Evolutionary conservation across 2,329 filamentous ascomycete species (phyloP).

Genomic region (Fusarium pseudograminearum): DNA sequence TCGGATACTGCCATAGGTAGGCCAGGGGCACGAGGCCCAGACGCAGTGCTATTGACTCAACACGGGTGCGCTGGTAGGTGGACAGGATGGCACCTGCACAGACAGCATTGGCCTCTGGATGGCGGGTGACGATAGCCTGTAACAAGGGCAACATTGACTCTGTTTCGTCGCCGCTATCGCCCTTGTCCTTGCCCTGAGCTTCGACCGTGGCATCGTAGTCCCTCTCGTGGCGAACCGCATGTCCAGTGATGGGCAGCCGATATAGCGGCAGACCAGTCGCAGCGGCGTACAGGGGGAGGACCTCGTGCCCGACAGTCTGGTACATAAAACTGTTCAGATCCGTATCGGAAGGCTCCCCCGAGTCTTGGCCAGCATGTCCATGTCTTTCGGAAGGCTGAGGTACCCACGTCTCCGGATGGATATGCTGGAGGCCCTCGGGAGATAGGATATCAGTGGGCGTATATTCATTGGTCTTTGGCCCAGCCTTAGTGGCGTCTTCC

Average conservation of each 20-base stretch:
- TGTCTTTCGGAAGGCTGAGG: conserved; percentile 17
- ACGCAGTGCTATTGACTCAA: conserved; percentile 89
- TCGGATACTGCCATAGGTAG: conserved; percentile 92
- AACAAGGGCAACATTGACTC: conserved; percentile 87
- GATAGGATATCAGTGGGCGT: conserved; percentile 16
- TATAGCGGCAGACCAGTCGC: conserved; percentile 88
- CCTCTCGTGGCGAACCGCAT: conserved; percentile 75
- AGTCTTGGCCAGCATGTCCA: conserved; percentile 17
- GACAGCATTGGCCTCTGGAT: conserved; percentile 87
- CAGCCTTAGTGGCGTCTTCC: conserved; percentile 30
- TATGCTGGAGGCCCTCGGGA: conserved; percentile 40
- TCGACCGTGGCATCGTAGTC: conserved; percentile 68
- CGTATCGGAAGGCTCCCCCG: conserved; percentile 47
- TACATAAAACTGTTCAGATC: conserved; percentile 99
- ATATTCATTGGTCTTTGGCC: conserved; percentile 12
- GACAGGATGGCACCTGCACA: conserved; percentile 93
- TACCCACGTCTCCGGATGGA: conserved; percentile 42
- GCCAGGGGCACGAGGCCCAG: conserved; percentile 86
- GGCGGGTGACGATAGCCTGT: conserved; percentile 70
- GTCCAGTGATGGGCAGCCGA: conserved; percentile 79
- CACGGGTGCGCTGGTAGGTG: conserved; percentile 95
- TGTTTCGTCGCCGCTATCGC: conserved; percentile 76
- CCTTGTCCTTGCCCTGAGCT: conserved; percentile 27
- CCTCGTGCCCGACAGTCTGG: conserved; percentile 91
- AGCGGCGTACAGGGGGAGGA: conserved; percentile 85